Evolutionary conservation across 164 flowering plant species (phyloP).

Genomic region (grape (Vitis vinifera)): ASM3070453v1 NC_081805.1:2235001-2235500

Average conservation of each 20-base stretch:
- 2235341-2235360: slow-evolving; percentile 81
- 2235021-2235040: slow-evolving; percentile 22
- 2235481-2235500: slow-evolving; percentile 61
- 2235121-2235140: slow-evolving; percentile 53
- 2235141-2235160: slow-evolving; percentile 67
- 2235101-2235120: slow-evolving; percentile 56
- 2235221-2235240: slow-evolving; percentile 13
- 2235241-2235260: slow-evolving; percentile 16
- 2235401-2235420: slow-evolving; percentile 29
- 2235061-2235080: slow-evolving; percentile 23
- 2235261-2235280: slow-evolving; percentile 22
- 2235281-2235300: slow-evolving; percentile 27
- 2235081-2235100: slow-evolving; percentile 49
- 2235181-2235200: slow-evolving; percentile 34
- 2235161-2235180: slow-evolving; percentile 43
- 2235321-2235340: slow-evolving; percentile 53
- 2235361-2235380: slow-evolving; percentile 48
- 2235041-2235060: slow-evolving; percentile 20
- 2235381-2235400: slow-evolving; percentile 32
- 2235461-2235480: slow-evolving; percentile 66
- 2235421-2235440: slow-evolving; percentile 31
- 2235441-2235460: slow-evolving; percentile 69
- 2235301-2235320: slow-evolving; percentile 39
- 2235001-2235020: slow-evolving; percentile 14
- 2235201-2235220: slow-evolving; percentile 22